These are phyloP conservation scores for Juglanconis sp. DNA, from an alignment of 2,329 filamentous ascomycete species.

Conservation along the genomic window DNA sequence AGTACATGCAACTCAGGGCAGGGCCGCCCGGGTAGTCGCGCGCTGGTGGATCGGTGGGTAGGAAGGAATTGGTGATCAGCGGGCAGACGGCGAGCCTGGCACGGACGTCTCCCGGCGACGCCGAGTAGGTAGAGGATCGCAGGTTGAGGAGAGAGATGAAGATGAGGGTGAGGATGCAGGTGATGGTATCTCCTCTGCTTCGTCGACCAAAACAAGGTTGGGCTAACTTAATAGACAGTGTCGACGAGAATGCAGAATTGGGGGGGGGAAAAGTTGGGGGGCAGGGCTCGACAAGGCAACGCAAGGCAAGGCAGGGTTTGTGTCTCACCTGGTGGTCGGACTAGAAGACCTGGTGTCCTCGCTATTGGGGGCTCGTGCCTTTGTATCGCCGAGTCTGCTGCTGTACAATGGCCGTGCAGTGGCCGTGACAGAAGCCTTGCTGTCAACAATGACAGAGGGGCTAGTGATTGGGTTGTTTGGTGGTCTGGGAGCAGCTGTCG, in stretches of 20 bases:
- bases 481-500: constrained; percentile 7
- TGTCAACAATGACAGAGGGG: background rate
- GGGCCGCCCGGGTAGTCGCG: background rate
- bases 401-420: constrained; percentile 27
- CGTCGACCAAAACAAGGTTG: constrained; percentile 17
- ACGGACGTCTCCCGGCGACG: constrained; percentile 7
- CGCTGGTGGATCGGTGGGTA: background rate
- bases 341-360: constrained; percentile 23
- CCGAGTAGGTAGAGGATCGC: background rate
- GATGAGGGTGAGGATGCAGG: background rate
- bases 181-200: constrained; percentile 11
- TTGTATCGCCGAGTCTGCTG: constrained; percentile 30
- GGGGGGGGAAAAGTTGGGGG: constrained; percentile 20
- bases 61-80: background rate
- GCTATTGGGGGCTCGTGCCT: constrained; percentile 18
- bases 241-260: constrained; percentile 4
- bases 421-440: constrained; percentile 2
- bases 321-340: constrained; percentile 32
- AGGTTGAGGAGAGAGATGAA: background rate
- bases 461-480: constrained; percentile 1
- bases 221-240: constrained; percentile 3
- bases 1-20: background rate
- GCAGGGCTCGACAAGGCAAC: constrained; percentile 19
- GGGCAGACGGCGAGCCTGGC: background rate
- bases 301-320: constrained; percentile 23